A percentile compares a stretch with the other conserved stretches of the same genome.
These are phyloP conservation scores for Fraxinus quadrangulata DNA, from an alignment of 257 asterid species.

Conservation along the genomic window DNA sequence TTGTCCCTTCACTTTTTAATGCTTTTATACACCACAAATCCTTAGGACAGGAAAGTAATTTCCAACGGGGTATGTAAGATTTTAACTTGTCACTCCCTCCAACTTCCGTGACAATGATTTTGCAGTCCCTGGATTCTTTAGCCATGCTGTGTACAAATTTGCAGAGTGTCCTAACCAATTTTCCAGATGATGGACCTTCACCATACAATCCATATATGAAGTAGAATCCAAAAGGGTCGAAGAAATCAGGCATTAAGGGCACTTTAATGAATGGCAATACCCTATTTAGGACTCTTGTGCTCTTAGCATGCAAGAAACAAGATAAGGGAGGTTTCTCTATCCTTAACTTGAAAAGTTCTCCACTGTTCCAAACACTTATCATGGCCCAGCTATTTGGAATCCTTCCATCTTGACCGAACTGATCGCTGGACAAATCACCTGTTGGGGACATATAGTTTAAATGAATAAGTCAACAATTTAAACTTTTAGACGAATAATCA, in stretches of 20 bases:
- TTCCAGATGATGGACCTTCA: constrained; percentile 40
- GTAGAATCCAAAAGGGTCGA: constrained; percentile 38
- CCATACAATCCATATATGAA: constrained; percentile 38
- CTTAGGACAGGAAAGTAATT: constrained; percentile 37
- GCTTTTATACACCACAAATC: constrained; percentile 51
- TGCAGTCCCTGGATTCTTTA: constrained; percentile 26
- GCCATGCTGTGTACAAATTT: constrained; percentile 40
- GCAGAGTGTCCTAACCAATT: constrained; percentile 35
- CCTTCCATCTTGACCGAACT: constrained; percentile 13
- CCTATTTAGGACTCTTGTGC: constrained; percentile 19
- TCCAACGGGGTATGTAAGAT: constrained; percentile 42
- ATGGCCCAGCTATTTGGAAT: constrained; percentile 45
- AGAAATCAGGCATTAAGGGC: constrained; percentile 28
- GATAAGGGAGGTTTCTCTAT: constrained; percentile 32
- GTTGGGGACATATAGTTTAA: background rate
- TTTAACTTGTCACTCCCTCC: constrained; percentile 31
- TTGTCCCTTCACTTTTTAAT: constrained; percentile 22
- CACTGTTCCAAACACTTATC: constrained; percentile 44
- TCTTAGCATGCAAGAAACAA: constrained; percentile 29
- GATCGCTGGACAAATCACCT: constrained; percentile 2
- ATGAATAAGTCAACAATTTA: background rate
- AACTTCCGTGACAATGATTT: constrained; percentile 40
- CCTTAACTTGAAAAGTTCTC: constrained; percentile 34
- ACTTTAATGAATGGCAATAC: constrained; percentile 34
- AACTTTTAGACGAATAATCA: background rate